These are phyloP conservation scores for Torulaspora franciscae DNA, from an alignment of 805 yeast genomes.

Conservation along the genomic window DNA sequence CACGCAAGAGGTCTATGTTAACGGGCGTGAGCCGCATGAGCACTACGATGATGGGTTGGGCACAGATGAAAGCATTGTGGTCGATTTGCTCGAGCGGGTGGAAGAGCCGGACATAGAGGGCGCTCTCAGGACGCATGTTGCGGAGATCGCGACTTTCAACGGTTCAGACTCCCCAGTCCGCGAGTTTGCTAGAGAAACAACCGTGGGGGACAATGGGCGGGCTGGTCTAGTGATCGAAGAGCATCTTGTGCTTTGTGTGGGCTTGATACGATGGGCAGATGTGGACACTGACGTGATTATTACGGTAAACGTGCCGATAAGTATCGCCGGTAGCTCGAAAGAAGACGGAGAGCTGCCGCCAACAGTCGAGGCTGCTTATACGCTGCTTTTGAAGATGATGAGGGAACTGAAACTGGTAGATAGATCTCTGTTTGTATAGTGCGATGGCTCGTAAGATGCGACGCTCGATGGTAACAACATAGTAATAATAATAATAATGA, in stretches of 20 bases:
- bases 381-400: slow-evolving; percentile 21
- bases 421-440: slow-evolving; percentile 26
- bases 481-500: not conserved
- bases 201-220: slow-evolving; percentile 13
- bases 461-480: not conserved
- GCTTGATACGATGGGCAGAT: slow-evolving; percentile 48
- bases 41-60: slow-evolving; percentile 37
- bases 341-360: slow-evolving; percentile 10
- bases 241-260: slow-evolving; percentile 49
- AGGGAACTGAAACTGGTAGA: slow-evolving; percentile 27
- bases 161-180: slow-evolving; percentile 17
- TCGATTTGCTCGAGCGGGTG: slow-evolving; percentile 58
- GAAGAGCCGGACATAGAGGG: slow-evolving; percentile 35
- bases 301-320: slow-evolving; percentile 52
- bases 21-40: slow-evolving; percentile 34
- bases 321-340: not conserved
- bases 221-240: slow-evolving; percentile 41
- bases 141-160: slow-evolving; percentile 48
- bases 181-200: slow-evolving; percentile 14
- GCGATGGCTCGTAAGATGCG: slow-evolving; percentile 4
- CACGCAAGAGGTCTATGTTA: slow-evolving; percentile 84
- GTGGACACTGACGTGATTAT: slow-evolving; percentile 58
- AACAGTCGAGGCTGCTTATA: slow-evolving; percentile 20
- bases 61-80: slow-evolving; percentile 52
- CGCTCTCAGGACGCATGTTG: slow-evolving; percentile 50